These are phyloP conservation scores for Yamadazyma spencermartinsiae DNA, from an alignment of 1,139 yeast species.

Conservation along the genomic window DNA sequence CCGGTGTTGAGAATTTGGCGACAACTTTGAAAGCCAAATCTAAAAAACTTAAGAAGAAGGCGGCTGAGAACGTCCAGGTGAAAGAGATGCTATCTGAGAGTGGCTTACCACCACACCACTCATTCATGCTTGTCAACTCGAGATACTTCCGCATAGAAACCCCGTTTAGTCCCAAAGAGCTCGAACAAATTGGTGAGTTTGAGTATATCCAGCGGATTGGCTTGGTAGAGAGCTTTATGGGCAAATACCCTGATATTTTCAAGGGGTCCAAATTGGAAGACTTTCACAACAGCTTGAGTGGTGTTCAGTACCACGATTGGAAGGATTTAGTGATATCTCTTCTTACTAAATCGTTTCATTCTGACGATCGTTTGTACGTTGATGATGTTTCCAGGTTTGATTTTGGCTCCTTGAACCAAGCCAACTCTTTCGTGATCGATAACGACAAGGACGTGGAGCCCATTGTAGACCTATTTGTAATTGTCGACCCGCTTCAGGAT, in stretches of 20 bases:
- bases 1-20: constrained; percentile 18
- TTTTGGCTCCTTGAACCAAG: constrained; percentile 36
- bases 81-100: constrained; percentile 10
- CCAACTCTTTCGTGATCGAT: constrained; percentile 33
- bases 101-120: constrained; percentile 31
- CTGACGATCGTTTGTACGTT: constrained; percentile 34
- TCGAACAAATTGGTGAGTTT: constrained; percentile 32
- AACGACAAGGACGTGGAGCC: constrained; percentile 15
- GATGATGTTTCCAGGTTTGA: constrained; percentile 47
- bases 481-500: constrained; percentile 74
- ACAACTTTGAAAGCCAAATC: constrained; percentile 1
- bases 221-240: constrained; percentile 29
- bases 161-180: constrained; percentile 20
- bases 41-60: constrained; percentile 7
- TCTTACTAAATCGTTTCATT: constrained; percentile 47
- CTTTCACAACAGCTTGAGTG: constrained; percentile 16
- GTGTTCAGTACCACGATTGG: constrained; percentile 33
- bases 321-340: constrained; percentile 46
- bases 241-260: constrained; percentile 32
- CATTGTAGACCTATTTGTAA: constrained; percentile 52
- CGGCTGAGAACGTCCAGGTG: neutral
- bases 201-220: constrained; percentile 38
- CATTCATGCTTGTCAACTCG: constrained; percentile 41
- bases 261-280: constrained; percentile 21
- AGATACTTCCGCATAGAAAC: constrained; percentile 38